Evolutionary conservation across 148 eudicot species (phyloP), one percentile per base, ranked within the genome.

Genomic region (Spergularia bocconei): DNA sequence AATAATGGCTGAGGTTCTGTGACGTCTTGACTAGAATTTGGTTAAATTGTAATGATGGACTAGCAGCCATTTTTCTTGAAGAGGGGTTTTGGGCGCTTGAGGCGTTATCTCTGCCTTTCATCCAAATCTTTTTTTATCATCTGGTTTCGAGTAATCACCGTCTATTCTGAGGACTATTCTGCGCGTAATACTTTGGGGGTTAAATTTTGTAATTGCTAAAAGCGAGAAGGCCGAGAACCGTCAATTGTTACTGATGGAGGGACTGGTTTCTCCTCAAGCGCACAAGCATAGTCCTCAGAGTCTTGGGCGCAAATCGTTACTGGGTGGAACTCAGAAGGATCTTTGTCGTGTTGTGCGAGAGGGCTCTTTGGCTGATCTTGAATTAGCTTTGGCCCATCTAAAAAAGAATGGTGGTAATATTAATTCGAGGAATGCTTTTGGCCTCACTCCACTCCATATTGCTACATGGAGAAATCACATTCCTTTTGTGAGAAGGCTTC

Each of bases 401-500:
- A 91, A 96, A 84, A 96, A 96, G 83, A 86, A 62, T 84, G 92
- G 98, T 38, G 94, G 94, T 63, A 92, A 88, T 77, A 81, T 96
- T 70, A 92, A 96, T 77, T 80, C 85, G 23, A 87, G 98, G 86
- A 89, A 96, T 72, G 69, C 77, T 23, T 89, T 87, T 84, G 98
- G 99, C 70, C 87, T 92, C 51, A 91, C 99, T 41, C 91, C 91
- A 73, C 90, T 96, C 67, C 98, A 96, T 77, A 86, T 96, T 82
- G 99, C 99, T 69, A 87, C 93, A 55, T 96, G 99, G 99, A 96
- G 99, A 79, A 96, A 96, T 82, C 97, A 96, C 81, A 79, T 88
- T 67, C 97, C 99, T 59, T 81, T 92, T 75, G 91, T 96, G 23
- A 92, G 82, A 77, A 87, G 99, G 84, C 91, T 96, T 67, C 92